Percentiles rank a stretch among this genome's conserved stretches.
Evolutionary conservation across 75 land plant genomes (phyloP).

Genomic region (Chamaecyparis obtusa): DNA sequence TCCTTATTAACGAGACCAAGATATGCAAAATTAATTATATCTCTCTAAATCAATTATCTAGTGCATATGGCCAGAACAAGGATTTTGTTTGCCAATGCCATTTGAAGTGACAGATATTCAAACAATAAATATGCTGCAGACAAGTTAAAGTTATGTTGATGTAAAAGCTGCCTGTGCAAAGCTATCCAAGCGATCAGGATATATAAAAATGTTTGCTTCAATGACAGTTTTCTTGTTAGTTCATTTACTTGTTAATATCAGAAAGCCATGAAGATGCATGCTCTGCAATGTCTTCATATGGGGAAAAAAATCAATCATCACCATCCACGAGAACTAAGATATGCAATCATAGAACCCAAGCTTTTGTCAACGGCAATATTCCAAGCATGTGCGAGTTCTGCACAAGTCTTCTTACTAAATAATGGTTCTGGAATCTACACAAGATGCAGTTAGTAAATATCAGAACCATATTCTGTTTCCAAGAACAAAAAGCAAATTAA

Average conservation of each 20-base stretch:
- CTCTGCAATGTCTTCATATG: not conserved
- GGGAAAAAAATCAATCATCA: not conserved
- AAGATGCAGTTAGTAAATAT: slow-evolving; percentile 8
- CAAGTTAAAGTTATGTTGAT: not conserved
- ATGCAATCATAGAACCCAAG: slow-evolving; percentile 39
- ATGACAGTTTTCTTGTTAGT: not conserved
- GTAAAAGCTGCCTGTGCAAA: not conserved
- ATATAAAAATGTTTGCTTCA: not conserved
- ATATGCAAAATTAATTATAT: not conserved
- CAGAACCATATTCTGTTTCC: not conserved
- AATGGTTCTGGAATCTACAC: slow-evolving; percentile 37
- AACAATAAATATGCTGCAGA: not conserved
- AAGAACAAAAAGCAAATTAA: not conserved
- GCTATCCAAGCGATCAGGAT: not conserved
- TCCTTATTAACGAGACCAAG: not conserved
- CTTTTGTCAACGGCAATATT: slow-evolving; percentile 47
- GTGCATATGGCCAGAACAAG: not conserved
- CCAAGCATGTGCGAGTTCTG: slow-evolving; percentile 49
- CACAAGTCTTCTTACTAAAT: slow-evolving; percentile 18
- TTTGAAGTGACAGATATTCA: not conserved
- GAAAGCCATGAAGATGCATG: not conserved
- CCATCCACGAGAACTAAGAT: slow-evolving; percentile 59
- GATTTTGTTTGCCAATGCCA: not conserved
- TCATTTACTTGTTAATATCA: not conserved
- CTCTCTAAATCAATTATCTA: not conserved